phyloP scores from a whole-genome alignment of 805 yeast genomes.

The Wickerhamomyces chambardii region DNA sequence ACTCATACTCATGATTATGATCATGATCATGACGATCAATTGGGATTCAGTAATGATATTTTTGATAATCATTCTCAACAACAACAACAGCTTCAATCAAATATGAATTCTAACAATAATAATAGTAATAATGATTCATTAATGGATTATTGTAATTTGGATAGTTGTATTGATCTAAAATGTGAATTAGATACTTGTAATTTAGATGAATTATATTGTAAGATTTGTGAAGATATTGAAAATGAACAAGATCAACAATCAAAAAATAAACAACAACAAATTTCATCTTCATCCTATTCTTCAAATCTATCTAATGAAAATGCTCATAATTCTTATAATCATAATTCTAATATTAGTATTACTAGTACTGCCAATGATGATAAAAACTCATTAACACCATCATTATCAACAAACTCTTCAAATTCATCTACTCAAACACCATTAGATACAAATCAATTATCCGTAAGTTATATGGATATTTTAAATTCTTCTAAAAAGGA shows the following conservation, averaged over 20 bases:
- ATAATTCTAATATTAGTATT: too few species aligned
- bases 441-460: background rate
- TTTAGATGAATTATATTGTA: constrained; percentile 23
- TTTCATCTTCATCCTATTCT: constrained; percentile 4
- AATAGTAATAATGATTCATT: constrained; percentile 5
- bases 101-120: background rate
- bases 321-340: too few species aligned
- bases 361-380: too few species aligned
- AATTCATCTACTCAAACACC: background rate
- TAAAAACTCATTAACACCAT: too few species aligned
- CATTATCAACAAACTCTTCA: too few species aligned
- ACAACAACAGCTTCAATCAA: too few species aligned
- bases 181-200: constrained; percentile 21
- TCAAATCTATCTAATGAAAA: background rate
- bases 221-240: constrained; percentile 16
- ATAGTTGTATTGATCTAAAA: constrained; percentile 16
- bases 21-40: background rate
- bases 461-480: background rate
- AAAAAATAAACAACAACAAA: too few species aligned
- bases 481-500: background rate
- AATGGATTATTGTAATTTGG: constrained; percentile 11
- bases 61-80: background rate
- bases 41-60: too few species aligned
- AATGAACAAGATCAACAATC: too few species aligned
- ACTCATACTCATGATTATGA: background rate